Conservation (phyloP, 208 protist genomes). For the Crithidia expoeki region DNA sequence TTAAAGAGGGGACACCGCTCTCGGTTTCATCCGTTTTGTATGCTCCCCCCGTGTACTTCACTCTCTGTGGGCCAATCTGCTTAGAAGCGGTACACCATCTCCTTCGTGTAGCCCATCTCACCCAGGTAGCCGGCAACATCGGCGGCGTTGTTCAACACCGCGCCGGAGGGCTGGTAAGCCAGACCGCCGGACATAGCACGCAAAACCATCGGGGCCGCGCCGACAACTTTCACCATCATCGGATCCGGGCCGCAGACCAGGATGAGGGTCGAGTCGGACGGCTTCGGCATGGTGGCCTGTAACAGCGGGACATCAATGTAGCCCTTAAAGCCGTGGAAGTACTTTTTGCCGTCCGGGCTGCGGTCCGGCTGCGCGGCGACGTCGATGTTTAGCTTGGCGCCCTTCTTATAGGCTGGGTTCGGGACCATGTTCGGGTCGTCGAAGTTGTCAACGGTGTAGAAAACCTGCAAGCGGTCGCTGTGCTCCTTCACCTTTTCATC, state of each 20-base stretch:
- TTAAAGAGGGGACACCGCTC: neutral
- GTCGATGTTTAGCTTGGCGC: slow-evolving; percentile 39
- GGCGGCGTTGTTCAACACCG: slow-evolving; percentile 76
- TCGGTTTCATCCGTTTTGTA: neutral
- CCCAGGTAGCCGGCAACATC: slow-evolving; percentile 82
- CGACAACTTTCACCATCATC: slow-evolving; percentile 85
- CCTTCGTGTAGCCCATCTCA: slow-evolving; percentile 74
- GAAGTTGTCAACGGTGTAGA: slow-evolving; percentile 86
- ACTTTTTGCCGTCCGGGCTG: slow-evolving; percentile 50
- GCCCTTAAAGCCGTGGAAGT: slow-evolving; percentile 84
- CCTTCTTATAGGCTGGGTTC: slow-evolving; percentile 52
- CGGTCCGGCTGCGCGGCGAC: slow-evolving; percentile 36
- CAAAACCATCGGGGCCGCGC: slow-evolving; percentile 56
- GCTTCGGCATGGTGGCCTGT: slow-evolving; percentile 76
- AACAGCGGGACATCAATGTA: slow-evolving; percentile 77
- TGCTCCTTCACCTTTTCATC: slow-evolving; percentile 68
- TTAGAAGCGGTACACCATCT: slow-evolving; percentile 90
- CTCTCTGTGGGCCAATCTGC: neutral
- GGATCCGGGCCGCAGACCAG: slow-evolving; percentile 88
- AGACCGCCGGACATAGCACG: slow-evolving; percentile 74
- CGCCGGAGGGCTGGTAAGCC: slow-evolving; percentile 78
- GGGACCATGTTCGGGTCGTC: slow-evolving; percentile 53
- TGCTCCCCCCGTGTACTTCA: neutral
- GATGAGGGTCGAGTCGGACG: slow-evolving; percentile 69
- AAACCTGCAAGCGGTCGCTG: slow-evolving; percentile 81